phyloP scores from a whole-genome alignment of 345 rosid genomes.

The Lepidium africanum region DNA sequence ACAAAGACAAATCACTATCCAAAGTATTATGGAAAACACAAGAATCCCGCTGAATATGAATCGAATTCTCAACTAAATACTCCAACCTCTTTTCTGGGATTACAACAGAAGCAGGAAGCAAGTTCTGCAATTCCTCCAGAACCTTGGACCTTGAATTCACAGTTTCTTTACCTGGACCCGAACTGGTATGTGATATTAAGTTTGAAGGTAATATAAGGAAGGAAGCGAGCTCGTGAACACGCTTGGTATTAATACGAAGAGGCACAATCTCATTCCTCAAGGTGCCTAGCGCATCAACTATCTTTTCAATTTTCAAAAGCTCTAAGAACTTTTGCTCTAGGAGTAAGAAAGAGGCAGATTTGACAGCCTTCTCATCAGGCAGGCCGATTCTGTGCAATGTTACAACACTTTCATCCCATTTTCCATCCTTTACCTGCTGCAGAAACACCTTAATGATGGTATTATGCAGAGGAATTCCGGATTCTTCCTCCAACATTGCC shows the following conservation, averaged over 20 bases:
- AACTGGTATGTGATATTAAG: constrained; percentile 12
- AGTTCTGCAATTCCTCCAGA: constrained; percentile 45
- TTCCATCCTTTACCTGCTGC: constrained; percentile 48
- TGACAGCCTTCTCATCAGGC: constrained; percentile 44
- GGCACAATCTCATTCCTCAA: constrained; percentile 60
- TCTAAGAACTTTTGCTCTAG: constrained; percentile 64
- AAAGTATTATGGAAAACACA: constrained; percentile 55
- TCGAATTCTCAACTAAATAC: constrained; percentile 61
- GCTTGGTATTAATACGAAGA: constrained; percentile 37
- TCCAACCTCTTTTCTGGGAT: constrained; percentile 66
- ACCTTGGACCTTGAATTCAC: constrained; percentile 39
- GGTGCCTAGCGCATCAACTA: constrained; percentile 44
- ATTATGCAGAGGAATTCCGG: constrained; percentile 49
- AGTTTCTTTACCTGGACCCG: constrained; percentile 25
- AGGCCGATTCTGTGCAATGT: constrained; percentile 48
- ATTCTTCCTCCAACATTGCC: constrained; percentile 64
- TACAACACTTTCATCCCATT: constrained; percentile 58
- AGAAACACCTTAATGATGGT: constrained; percentile 41
- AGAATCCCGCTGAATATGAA: constrained; percentile 51
- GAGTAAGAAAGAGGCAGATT: constrained; percentile 52
- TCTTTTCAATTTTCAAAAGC: constrained; percentile 35
- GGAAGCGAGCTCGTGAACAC: constrained; percentile 54
- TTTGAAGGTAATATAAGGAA: constrained; percentile 37
- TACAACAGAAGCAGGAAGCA: constrained; percentile 59
- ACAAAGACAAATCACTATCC: constrained; percentile 56